These are phyloP conservation scores for Aegilops speltoides DNA, from an alignment of 176 grass and related monocot species.

Conservation along the genomic window DNA sequence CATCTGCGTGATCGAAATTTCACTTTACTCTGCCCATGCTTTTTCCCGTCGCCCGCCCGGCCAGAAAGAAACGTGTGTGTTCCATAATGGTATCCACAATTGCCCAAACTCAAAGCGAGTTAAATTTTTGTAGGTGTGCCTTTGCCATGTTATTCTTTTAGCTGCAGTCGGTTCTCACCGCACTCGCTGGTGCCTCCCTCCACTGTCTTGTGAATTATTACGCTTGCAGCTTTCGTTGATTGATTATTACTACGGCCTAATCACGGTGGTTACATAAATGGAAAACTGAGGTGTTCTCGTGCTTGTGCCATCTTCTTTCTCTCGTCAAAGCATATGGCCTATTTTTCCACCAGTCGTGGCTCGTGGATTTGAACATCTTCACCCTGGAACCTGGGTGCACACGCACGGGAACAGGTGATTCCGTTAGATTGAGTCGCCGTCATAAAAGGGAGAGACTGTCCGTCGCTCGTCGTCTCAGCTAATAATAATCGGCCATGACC, in stretches of 20 bases:
- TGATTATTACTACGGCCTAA: constrained; percentile 1
- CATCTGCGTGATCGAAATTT: constrained; percentile 52
- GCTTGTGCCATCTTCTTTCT: neutral
- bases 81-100: constrained; percentile 48
- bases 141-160: constrained; percentile 2
- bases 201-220: constrained; percentile 5
- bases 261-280: neutral
- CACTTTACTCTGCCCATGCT: neutral
- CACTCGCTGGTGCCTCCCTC: neutral
- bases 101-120: constrained; percentile 44
- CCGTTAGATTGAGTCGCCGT: too few relatives aligned
- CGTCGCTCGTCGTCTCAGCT: too few relatives aligned
- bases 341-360: neutral
- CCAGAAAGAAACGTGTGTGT: constrained; percentile 24
- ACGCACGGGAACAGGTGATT: too few relatives aligned
- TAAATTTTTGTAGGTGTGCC: constrained; percentile 40
- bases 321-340: neutral
- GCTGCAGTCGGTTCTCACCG: constrained; percentile 24
- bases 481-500: too few relatives aligned
- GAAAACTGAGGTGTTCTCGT: neutral
- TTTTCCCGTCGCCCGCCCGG: neutral
- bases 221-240: constrained; percentile 3
- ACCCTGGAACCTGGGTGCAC: neutral
- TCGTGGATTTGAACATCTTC: neutral
- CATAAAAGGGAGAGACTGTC: too few relatives aligned